Evolutionary conservation across 805 yeast genomes (phyloP), one percentile per base, ranked within the genome.

Genomic region (Suhomyces vadensis): DNA sequence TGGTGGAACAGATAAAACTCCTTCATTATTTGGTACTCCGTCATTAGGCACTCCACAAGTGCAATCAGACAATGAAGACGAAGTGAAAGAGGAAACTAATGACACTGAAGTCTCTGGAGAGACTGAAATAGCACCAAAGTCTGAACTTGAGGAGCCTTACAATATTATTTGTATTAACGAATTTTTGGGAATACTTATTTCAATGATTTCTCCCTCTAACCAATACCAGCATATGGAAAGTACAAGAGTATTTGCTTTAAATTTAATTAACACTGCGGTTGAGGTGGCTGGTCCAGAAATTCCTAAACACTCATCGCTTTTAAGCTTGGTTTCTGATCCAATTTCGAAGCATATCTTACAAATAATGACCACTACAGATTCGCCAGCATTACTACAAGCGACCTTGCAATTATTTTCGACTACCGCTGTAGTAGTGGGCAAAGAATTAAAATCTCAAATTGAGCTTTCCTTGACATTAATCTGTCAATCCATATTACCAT

Each of bases 311-410:
- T 81, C 86, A 2, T 73, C 83, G 3, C 67, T 91, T 37, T 75
- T 88, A 60, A 77, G 74, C 14, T 67, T 89, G 21, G 77, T 88
- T 7, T 78, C 92, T 1, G 94, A 89, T 56, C 83, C 87, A 7
- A 77, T 91, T n/a, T 87, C 89, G 61, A 92, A 90, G 59, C 87
- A 88, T 56, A 74, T 91, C 22, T 78, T 92, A 37, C 94, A 83
- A 60, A 77, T 90, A 21, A 80, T 90, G 23, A 87, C 95, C 49
- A 76, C 80, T 25, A 73, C 78, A 2, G 95, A 88, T 50, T 85
- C 89, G 13, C 78, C 87, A 2, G 74, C 84, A 2, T 68, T 94
- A 8, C 70, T 92, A 11, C 87, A 83, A 49, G 81, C 86, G 7
- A 79, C 97, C 0, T 71, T 94, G 49, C 86, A 85, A 52, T 71